Evolutionary conservation across 2,329 filamentous ascomycete genomes (phyloP).

Genomic region (Coleophoma eucalyptorum): DNA sequence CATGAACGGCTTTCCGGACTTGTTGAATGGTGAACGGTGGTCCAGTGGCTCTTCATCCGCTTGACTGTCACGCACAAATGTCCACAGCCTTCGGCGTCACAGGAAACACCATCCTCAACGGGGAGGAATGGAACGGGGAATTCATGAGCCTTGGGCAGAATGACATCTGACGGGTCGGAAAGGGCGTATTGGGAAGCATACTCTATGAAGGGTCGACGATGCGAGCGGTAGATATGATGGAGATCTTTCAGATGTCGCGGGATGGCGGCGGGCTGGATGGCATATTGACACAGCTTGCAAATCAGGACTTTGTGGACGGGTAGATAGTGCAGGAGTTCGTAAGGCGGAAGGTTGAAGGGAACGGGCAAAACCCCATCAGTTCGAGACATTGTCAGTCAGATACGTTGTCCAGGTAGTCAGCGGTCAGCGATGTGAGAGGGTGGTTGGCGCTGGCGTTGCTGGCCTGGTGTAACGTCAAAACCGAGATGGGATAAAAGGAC

Average conservation of each 20-base stretch:
- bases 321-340: constrained; percentile 17
- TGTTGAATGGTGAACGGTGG: constrained; percentile 14
- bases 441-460: too few relatives aligned
- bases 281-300: constrained; percentile 19
- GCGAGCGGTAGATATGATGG: constrained; percentile 13
- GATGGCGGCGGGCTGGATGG: constrained; percentile 18
- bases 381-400: neutral
- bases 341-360: constrained; percentile 4
- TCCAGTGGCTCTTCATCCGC: constrained; percentile 29
- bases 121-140: constrained; percentile 25
- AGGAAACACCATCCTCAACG: constrained; percentile 20
- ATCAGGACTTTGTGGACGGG: constrained; percentile 16
- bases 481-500: too few relatives aligned
- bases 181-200: constrained; percentile 16
- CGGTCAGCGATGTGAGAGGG: too few relatives aligned
- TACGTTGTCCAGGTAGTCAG: too few relatives aligned
- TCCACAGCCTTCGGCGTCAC: constrained; percentile 16
- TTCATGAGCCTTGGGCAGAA: constrained; percentile 10
- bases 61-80: constrained; percentile 28
- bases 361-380: neutral
- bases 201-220: constrained; percentile 14
- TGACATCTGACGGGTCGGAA: constrained; percentile 16
- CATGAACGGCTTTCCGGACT: constrained; percentile 13
- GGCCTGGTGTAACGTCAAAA: too few relatives aligned
- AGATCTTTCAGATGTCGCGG: constrained; percentile 20